Evolutionary conservation across 345 rosid species (phyloP), one percentile per base, ranked within the genome.

Genomic region (Acer campestre): DNA sequence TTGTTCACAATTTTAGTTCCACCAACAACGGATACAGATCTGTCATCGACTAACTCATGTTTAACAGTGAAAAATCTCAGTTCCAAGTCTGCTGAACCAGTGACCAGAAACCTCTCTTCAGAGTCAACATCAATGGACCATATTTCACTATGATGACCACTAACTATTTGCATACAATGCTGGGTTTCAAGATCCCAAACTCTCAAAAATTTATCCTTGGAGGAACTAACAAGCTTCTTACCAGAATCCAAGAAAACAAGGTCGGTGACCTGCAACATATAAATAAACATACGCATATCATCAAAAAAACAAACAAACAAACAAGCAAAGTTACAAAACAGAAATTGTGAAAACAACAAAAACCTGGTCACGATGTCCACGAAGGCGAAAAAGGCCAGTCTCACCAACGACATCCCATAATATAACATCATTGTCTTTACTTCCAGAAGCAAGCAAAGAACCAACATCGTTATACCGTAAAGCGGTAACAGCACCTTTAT

Each of bases 171-270:
- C 91, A 96, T 83, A 78, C 98, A 94, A 63, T 96, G 94, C 80
- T 94, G 95, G 38, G 97, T 94, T 71, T 94, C 98, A 68, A 96
- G 93, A 91, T 96, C 99, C 99, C 99, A 96, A 58, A 94, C 99
- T 82, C 99, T 91, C 82, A 96, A 82, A 82, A 91, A 91, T 67
- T 92, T 96, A 88, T 96, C 99, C 78, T 96, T 96, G 2, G 98
- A 96, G 25, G 97, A 89, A 78, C 92, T 94, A 66, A 96, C 88
- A 78, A 96, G 97, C 73, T 93, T 96, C 79, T 92, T 94, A 67
- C 89, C 92, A 76, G 89, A 89, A 74, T 94, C 97, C 86, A 96
- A 82, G 83, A 96, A 96, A 53, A 91, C 95, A 81, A 96, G 90
- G 78, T 90, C 99, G 0, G 98, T 96, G 35, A 96, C 89, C 99